A percentile compares a stretch with the other conserved stretches of the same genome.
These are phyloP conservation scores for Lactarius sp. DNA, from an alignment of 768 basidiomycete genomes.

Conservation along the genomic window DNA sequence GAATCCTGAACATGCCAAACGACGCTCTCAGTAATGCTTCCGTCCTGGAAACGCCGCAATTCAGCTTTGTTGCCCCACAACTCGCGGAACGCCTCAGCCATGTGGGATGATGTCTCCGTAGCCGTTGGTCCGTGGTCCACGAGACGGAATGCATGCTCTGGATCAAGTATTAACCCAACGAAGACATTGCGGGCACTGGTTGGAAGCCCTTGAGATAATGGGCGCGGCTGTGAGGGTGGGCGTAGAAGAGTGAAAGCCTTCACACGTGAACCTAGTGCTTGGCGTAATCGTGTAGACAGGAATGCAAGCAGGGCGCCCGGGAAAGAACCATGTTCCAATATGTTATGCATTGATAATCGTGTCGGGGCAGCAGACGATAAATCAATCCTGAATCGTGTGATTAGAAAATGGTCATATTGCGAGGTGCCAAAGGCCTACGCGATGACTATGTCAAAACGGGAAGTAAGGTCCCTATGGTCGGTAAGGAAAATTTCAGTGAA, in stretches of 20 bases:
- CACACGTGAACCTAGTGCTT: slow-evolving; percentile 70
- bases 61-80: slow-evolving; percentile 94
- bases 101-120: slow-evolving; percentile 50
- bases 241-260: slow-evolving; percentile 60
- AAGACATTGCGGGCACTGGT: slow-evolving; percentile 47
- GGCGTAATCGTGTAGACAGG: slow-evolving; percentile 47
- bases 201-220: slow-evolving; percentile 52
- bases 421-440: slow-evolving; percentile 39
- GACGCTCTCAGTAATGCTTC: slow-evolving; percentile 87
- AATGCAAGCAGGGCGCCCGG: slow-evolving; percentile 51
- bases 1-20: slow-evolving; percentile 87
- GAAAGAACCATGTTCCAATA: slow-evolving; percentile 57
- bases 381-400: slow-evolving; percentile 44
- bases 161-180: slow-evolving; percentile 73
- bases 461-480: slow-evolving; percentile 57
- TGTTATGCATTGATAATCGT: slow-evolving; percentile 40
- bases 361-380: slow-evolving; percentile 45
- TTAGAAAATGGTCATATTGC: slow-evolving; percentile 1
- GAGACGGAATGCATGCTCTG: slow-evolving; percentile 69
- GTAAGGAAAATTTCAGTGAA: slow-evolving; percentile 71
- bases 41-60: slow-evolving; percentile 92
- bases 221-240: slow-evolving; percentile 41
- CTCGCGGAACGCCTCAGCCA: slow-evolving; percentile 59
- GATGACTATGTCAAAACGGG: slow-evolving; percentile 70
- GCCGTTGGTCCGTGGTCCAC: slow-evolving; percentile 90